phyloP scores from a whole-genome alignment of 1,284 basidiomycete species.

The Ceratobasidium sp. region DNA sequence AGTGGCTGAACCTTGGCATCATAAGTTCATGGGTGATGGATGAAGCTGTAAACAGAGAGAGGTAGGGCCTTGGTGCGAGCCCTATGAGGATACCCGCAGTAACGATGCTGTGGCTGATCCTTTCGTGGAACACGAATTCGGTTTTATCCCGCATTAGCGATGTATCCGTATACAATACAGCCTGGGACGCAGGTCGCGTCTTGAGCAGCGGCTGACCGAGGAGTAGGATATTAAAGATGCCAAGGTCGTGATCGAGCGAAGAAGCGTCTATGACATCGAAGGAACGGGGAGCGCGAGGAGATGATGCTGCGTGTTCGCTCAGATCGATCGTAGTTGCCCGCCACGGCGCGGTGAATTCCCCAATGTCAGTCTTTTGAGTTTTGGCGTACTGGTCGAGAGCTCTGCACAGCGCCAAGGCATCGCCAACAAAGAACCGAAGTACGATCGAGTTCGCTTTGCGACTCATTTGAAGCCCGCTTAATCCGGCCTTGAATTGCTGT shows the following conservation, averaged over 20 bases:
- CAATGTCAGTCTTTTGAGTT: constrained; percentile 29
- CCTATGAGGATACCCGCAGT: constrained; percentile 62
- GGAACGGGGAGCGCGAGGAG: constrained; percentile 18
- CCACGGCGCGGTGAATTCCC: constrained; percentile 35
- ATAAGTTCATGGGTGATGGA: constrained; percentile 64
- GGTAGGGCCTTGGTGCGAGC: constrained; percentile 60
- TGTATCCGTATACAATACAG: constrained; percentile 64
- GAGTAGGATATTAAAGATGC: constrained; percentile 66
- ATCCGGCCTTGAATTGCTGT: constrained; percentile 60
- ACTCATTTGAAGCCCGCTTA: constrained; percentile 55
- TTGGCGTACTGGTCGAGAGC: constrained; percentile 9
- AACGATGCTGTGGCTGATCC: constrained; percentile 61
- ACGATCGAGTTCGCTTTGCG: constrained; percentile 22
- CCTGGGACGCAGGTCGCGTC: constrained; percentile 51
- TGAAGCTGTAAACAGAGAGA: constrained; percentile 62
- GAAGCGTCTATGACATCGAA: too few relatives aligned
- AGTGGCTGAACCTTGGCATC: background rate
- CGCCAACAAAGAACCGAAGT: constrained; percentile 36
- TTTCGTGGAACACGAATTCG: constrained; percentile 57
- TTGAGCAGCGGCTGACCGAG: constrained; percentile 60
- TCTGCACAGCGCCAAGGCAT: background rate
- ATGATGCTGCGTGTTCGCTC: constrained; percentile 17
- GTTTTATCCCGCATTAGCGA: constrained; percentile 57
- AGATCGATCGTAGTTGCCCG: constrained; percentile 30
- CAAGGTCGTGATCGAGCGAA: constrained; percentile 63